Conservation (phyloP, 2,329 filamentous ascomycete genomes). For the Aspergillus flavus region DNA sequence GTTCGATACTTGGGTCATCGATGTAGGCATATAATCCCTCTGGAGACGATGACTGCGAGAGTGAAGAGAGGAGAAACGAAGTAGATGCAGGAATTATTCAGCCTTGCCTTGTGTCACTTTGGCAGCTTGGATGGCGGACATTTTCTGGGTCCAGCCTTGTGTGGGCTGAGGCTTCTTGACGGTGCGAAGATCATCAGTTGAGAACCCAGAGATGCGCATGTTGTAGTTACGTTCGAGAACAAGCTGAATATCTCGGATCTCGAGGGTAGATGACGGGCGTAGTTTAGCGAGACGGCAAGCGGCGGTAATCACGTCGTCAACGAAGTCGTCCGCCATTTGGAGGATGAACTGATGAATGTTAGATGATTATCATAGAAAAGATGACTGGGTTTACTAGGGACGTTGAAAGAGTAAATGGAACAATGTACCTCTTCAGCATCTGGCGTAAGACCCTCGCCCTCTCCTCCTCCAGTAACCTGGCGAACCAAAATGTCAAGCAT, state of each 20-base stretch:
- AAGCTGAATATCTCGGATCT: slow-evolving; percentile 83
- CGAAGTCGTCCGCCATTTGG: slow-evolving; percentile 87
- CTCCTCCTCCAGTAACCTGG: slow-evolving; percentile 82
- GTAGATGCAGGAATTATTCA: slow-evolving; percentile 30
- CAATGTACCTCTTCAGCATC: slow-evolving; percentile 88
- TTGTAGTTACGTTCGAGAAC: slow-evolving; percentile 84
- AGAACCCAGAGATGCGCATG: slow-evolving; percentile 90
- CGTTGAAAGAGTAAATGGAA: slow-evolving; percentile 12
- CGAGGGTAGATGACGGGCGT: slow-evolving; percentile 84
- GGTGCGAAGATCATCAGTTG: slow-evolving; percentile 89
- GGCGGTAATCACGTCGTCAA: slow-evolving; percentile 83
- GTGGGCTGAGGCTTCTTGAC: slow-evolving; percentile 92
- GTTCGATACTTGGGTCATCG: background rate
- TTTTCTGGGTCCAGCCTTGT: slow-evolving; percentile 89
- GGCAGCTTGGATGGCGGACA: slow-evolving; percentile 92
- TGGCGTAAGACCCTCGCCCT: slow-evolving; percentile 77
- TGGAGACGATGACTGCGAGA: background rate
- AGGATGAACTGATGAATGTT: slow-evolving; percentile 69
- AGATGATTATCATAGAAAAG: slow-evolving; percentile 11
- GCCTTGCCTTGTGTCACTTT: slow-evolving; percentile 63
- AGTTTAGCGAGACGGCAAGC: slow-evolving; percentile 93
- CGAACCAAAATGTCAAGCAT: slow-evolving; percentile 94
- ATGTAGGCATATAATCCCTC: background rate
- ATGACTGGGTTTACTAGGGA: background rate
- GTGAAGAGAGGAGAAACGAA: background rate